Evolutionary conservation across 2,329 filamentous ascomycete genomes (phyloP).

Genomic region (Arachnopeziza araneosa): DNA sequence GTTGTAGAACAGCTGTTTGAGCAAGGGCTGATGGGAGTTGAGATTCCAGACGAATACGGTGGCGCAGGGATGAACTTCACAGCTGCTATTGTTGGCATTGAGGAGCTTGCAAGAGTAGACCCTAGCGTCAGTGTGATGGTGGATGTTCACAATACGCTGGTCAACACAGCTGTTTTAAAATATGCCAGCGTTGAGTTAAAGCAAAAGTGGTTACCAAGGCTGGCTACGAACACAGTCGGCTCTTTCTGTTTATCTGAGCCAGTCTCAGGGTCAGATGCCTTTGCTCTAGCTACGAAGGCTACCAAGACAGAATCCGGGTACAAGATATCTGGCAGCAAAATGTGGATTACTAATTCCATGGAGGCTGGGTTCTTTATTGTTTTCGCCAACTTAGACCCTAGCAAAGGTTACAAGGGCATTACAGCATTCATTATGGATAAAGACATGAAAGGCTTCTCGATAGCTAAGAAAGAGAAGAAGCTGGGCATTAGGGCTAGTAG

Average conservation of each 20-base stretch:
- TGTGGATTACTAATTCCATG: constrained; percentile 99
- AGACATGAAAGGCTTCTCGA: constrained; percentile 79
- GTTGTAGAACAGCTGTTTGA: constrained; percentile 93
- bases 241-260: constrained; percentile 94
- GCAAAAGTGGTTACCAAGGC: constrained; percentile 81
- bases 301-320: constrained; percentile 78
- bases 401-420: constrained; percentile 94
- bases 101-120: constrained; percentile 90
- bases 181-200: constrained; percentile 72
- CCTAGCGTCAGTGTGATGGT: constrained; percentile 92
- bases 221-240: constrained; percentile 82
- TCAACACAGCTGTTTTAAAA: constrained; percentile 88
- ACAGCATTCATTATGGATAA: constrained; percentile 95
- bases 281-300: constrained; percentile 88
- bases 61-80: constrained; percentile 99
- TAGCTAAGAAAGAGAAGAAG: constrained; percentile 99
- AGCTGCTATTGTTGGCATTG: constrained; percentile 89
- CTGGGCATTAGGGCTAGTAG: constrained; percentile 92
- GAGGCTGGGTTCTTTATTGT: constrained; percentile 96
- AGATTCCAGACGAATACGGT: constrained; percentile 95
- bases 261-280: constrained; percentile 89
- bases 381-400: constrained; percentile 90
- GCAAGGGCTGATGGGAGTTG: constrained; percentile 93
- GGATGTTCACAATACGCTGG: constrained; percentile 96
- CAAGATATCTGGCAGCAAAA: constrained; percentile 86